Evolutionary conservation across 208 protist species (phyloP).

Genomic region (Lotmaria passim): DNA sequence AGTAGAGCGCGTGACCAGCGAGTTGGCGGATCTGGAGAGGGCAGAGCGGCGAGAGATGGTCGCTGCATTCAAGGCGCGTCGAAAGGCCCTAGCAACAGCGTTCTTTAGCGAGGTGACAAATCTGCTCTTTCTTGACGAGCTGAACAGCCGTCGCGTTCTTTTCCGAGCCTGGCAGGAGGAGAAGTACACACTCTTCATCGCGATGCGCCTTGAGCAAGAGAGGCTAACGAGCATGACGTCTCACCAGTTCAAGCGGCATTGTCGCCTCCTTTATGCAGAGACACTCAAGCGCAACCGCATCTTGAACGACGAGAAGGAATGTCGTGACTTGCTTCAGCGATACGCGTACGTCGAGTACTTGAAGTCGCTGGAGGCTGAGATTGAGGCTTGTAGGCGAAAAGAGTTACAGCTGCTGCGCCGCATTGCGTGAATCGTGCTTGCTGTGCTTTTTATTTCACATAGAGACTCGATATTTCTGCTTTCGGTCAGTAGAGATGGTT

Average conservation of each 20-base stretch:
- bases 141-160: constrained; percentile 6
- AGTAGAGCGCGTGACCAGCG: not conserved
- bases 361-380: constrained; percentile 20
- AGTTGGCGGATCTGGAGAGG: constrained; percentile 7
- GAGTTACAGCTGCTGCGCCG: constrained; percentile 10
- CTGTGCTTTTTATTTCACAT: not conserved
- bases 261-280: constrained; percentile 18
- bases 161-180: constrained; percentile 28
- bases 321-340: constrained; percentile 21
- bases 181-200: not conserved
- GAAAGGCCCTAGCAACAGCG: not conserved
- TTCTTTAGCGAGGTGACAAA: not conserved
- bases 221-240: constrained; percentile 10
- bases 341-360: constrained; percentile 19
- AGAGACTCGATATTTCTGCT: not conserved
- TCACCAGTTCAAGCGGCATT: constrained; percentile 16
- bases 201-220: constrained; percentile 2
- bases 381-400: constrained; percentile 4
- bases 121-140: constrained; percentile 4
- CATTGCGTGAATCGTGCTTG: not conserved
- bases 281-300: constrained; percentile 10
- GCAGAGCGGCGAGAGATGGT: constrained; percentile 6
- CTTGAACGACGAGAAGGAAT: constrained; percentile 10
- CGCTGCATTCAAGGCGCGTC: not conserved
- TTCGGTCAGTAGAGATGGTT: not conserved